phyloP scores from a whole-genome alignment of 129 eudicot species.

The Flaveria robusta region DNA sequence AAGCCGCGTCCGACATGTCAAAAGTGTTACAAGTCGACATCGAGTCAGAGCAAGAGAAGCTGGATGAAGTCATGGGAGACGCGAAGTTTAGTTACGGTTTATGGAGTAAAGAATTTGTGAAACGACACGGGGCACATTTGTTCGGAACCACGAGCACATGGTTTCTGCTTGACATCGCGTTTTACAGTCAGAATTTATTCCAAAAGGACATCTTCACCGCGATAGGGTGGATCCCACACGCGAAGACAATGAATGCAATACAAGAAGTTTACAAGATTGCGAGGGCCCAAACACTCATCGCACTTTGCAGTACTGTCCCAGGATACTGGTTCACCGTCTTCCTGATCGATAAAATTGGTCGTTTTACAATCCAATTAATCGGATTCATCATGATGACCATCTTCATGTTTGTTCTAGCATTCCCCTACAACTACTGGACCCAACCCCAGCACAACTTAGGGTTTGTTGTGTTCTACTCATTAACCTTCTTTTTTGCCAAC shows the following conservation, averaged over 20 bases:
- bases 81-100: conserved; percentile 35
- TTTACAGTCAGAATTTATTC: conserved; percentile 57
- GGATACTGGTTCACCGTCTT: conserved; percentile 62
- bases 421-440: conserved; percentile 55
- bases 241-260: conserved; percentile 56
- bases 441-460: conserved; percentile 43
- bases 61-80: conserved; percentile 19
- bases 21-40: conserved; percentile 47
- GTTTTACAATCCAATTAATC: conserved; percentile 47
- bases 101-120: conserved; percentile 38
- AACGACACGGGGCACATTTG: conserved; percentile 53
- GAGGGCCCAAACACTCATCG: conserved; percentile 56
- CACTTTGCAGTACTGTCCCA: conserved; percentile 55
- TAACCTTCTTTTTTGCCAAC: conserved; percentile 64
- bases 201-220: conserved; percentile 58
- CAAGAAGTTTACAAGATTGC: conserved; percentile 53
- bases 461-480: conserved; percentile 49
- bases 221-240: conserved; percentile 62
- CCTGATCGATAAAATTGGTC: conserved; percentile 53
- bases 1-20: conserved; percentile 60
- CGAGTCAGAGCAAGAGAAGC: conserved; percentile 40
- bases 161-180: conserved; percentile 60
- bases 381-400: conserved; percentile 59
- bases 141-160: conserved; percentile 59
- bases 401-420: conserved; percentile 53